Conservation (phyloP, 331 rosid species). For the Malus hybrid region DNA sequence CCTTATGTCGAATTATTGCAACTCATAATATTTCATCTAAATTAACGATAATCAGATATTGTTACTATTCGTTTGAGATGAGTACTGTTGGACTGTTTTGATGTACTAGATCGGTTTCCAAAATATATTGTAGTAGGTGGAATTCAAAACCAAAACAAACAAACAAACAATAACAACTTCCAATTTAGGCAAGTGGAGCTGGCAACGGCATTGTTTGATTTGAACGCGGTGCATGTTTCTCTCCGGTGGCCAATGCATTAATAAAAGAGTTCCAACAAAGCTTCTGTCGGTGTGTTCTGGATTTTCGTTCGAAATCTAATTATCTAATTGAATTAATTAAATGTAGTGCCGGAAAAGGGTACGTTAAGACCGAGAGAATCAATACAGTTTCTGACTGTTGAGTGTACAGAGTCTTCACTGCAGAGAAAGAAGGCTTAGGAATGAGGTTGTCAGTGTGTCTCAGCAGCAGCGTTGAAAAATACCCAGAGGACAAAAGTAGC, state of each 20-base stretch:
- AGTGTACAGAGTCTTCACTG: background rate
- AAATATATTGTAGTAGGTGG: background rate
- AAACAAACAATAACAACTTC: background rate
- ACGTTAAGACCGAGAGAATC: constrained; percentile 25
- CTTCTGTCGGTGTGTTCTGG: background rate
- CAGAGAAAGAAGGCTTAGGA: background rate
- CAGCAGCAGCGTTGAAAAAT: background rate
- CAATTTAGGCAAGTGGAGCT: constrained; percentile 3
- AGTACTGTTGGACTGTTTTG: too few relatives aligned
- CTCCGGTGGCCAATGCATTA: background rate
- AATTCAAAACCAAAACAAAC: background rate
- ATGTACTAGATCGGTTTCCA: too few relatives aligned
- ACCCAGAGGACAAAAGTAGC: background rate
- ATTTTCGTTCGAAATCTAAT: too few relatives aligned
- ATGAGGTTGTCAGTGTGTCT: constrained; percentile 9
- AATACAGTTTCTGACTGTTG: background rate
- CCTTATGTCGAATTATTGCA: too few relatives aligned
- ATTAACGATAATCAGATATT: too few relatives aligned
- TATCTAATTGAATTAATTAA: background rate
- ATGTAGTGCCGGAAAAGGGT: background rate
- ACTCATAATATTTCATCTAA: too few relatives aligned
- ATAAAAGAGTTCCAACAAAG: background rate
- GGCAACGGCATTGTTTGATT: background rate
- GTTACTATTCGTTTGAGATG: too few relatives aligned
- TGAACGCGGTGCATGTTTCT: constrained; percentile 11